Evolutionary conservation across 257 asterid species (phyloP).

Genomic region (Solanum piurae): DNA sequence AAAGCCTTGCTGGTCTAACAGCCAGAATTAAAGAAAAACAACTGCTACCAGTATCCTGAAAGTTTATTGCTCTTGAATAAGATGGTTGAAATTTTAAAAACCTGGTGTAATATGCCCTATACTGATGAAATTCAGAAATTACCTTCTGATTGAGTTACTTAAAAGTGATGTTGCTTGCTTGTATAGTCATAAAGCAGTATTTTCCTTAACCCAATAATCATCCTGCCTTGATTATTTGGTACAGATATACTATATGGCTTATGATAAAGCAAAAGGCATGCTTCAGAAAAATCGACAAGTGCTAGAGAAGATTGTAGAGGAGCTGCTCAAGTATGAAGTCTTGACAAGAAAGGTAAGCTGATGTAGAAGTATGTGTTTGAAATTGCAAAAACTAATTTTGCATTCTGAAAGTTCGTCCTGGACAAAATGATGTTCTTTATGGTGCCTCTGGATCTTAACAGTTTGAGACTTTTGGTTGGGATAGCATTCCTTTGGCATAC

Average conservation of each 20-base stretch:
- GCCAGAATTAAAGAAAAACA: background rate
- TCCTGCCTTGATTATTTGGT: slow-evolving; percentile 4
- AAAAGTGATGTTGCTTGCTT: background rate
- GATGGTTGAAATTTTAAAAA: background rate
- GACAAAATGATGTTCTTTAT: background rate
- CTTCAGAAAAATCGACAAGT: slow-evolving; percentile 53
- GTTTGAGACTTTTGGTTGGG: background rate
- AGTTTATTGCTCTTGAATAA: background rate
- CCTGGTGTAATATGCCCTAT: background rate
- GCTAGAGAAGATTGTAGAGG: slow-evolving; percentile 83
- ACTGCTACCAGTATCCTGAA: background rate
- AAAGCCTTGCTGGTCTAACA: background rate
- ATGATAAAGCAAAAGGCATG: slow-evolving; percentile 65
- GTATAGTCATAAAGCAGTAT: background rate
- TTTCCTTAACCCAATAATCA: background rate
- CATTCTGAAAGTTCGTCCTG: background rate
- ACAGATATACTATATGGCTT: slow-evolving; percentile 78
- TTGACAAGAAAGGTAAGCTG: slow-evolving; percentile 72
- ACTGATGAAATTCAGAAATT: background rate
- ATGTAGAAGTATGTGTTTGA: background rate
- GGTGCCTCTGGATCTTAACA: background rate
- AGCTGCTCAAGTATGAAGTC: slow-evolving; percentile 69
- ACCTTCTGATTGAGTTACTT: background rate
- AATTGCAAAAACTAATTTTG: background rate
- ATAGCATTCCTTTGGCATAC: background rate